Conservation (phyloP, 192 early-diverging fungal species). For the Cetraspora pellucida region DNA sequence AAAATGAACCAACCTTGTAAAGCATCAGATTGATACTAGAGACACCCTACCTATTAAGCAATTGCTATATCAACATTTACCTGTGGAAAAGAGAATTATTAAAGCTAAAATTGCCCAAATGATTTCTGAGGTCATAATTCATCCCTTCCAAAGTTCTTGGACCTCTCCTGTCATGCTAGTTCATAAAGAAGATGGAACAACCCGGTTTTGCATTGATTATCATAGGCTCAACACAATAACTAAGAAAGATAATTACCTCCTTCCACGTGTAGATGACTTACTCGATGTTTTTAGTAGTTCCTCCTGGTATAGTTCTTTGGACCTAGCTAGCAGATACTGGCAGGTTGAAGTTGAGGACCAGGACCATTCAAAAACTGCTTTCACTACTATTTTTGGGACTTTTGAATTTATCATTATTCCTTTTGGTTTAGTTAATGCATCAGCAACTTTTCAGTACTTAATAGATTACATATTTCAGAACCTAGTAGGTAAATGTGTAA, state of each 20-base stretch:
- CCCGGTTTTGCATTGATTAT: background rate
- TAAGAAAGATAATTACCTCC: slow-evolving; percentile 39
- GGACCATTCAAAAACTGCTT: slow-evolving; percentile 32
- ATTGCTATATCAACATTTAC: too few relatives aligned
- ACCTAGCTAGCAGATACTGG: slow-evolving; percentile 33
- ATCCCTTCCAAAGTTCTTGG: background rate
- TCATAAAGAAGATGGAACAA: slow-evolving; percentile 42
- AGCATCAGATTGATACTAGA: too few relatives aligned
- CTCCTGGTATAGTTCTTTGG: slow-evolving; percentile 31
- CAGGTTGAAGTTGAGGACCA: slow-evolving; percentile 12
- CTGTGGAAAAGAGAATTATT: background rate
- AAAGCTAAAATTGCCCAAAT: background rate
- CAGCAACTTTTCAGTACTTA: slow-evolving; percentile 40
- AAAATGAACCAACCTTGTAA: too few relatives aligned
- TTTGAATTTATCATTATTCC: slow-evolving; percentile 35
- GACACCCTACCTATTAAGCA: too few relatives aligned
- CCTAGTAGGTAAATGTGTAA: background rate
- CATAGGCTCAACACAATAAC: slow-evolving; percentile 41
- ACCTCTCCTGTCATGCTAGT: slow-evolving; percentile 43
- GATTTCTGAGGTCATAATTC: background rate
- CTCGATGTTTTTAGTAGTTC: slow-evolving; percentile 27
- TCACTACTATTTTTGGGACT: slow-evolving; percentile 26
- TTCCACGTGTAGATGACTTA: slow-evolving; percentile 44
- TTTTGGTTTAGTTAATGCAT: slow-evolving; percentile 37
- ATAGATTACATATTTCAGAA: slow-evolving; percentile 15